phyloP scores from a whole-genome alignment of 2,329 filamentous ascomycete genomes.

The Lachnellula subtilissima region DNA sequence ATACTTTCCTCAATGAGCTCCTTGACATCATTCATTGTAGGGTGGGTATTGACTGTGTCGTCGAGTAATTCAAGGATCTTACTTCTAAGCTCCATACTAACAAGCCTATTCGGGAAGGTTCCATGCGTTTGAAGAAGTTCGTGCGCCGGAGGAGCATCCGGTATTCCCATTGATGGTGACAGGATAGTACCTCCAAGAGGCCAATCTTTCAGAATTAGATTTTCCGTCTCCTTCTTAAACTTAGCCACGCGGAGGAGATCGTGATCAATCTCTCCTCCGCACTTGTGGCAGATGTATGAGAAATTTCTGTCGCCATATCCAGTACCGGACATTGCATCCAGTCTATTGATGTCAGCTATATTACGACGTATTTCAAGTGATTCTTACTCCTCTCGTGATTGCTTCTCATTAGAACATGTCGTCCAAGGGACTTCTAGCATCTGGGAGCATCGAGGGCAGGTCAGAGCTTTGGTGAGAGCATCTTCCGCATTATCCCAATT shows the following conservation, averaged over 20 bases:
- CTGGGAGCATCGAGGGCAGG: conserved; percentile 51
- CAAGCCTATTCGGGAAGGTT: conserved; percentile 54
- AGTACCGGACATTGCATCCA: conserved; percentile 36
- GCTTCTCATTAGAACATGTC: conserved; percentile 37
- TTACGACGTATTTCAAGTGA: conserved; percentile 9
- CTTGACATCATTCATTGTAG: conserved; percentile 48
- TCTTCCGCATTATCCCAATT: conserved; percentile 59
- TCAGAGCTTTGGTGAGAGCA: conserved; percentile 40
- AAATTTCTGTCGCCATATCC: conserved; percentile 61
- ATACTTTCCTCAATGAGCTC: conserved; percentile 45
- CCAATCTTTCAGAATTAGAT: conserved; percentile 40
- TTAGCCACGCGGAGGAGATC: conserved; percentile 56
- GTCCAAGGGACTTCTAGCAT: conserved; percentile 55
- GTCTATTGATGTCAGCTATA: conserved; percentile 11
- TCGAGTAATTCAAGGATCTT: conserved; percentile 39
- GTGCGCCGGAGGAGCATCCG: conserved; percentile 32
- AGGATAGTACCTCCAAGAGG: conserved; percentile 68
- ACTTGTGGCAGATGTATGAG: conserved; percentile 44
- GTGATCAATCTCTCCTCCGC: conserved; percentile 47
- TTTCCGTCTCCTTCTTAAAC: conserved; percentile 52
- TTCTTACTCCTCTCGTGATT: conserved; percentile 32
- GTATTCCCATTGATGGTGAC: conserved; percentile 46
- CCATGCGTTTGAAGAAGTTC: conserved; percentile 24
- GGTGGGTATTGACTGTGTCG: conserved; percentile 24
- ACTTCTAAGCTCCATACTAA: conserved; percentile 43